phyloP scores from a whole-genome alignment of 2,329 filamentous ascomycete genomes.

The Nothophoma quercina region DNA sequence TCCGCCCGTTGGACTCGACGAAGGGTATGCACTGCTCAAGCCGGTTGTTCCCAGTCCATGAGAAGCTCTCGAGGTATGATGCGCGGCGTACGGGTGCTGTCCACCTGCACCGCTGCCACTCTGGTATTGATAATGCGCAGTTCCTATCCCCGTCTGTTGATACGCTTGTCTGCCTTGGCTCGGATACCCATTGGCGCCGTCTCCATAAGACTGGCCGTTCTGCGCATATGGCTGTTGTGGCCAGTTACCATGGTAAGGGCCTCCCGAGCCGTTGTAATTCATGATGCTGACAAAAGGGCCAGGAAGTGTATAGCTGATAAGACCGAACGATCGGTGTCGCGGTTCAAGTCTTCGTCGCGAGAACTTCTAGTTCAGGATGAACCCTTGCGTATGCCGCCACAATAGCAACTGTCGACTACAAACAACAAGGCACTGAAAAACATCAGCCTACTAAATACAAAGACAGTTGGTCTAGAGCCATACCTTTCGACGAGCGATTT shows the following conservation, averaged over 20 bases:
- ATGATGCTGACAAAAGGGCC: neutral
- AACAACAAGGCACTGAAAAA: slow-evolving; percentile 2
- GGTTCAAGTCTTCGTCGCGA: neutral
- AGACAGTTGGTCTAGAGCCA: neutral
- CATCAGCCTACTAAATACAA: neutral
- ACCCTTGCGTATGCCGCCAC: slow-evolving; percentile 7
- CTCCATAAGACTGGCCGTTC: neutral
- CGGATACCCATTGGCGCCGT: neutral
- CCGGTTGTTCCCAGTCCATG: neutral
- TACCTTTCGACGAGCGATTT: neutral
- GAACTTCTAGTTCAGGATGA: neutral
- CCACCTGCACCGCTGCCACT: neutral
- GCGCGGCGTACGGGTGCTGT: neutral
- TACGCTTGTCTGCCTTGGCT: neutral
- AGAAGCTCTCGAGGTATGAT: neutral
- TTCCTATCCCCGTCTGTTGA: neutral
- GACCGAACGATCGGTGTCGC: neutral
- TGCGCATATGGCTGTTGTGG: slow-evolving; percentile 1
- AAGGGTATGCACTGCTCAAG: neutral
- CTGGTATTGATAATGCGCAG: neutral
- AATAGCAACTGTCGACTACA: neutral
- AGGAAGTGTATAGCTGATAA: neutral
- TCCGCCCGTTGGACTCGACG: neutral
- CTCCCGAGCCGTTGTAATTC: neutral
- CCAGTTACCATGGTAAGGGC: slow-evolving; percentile 1